Base-by-base conservation (phyloP, 768 basidiomycete genomes). In the Podaxis mareebaensis region DNA sequence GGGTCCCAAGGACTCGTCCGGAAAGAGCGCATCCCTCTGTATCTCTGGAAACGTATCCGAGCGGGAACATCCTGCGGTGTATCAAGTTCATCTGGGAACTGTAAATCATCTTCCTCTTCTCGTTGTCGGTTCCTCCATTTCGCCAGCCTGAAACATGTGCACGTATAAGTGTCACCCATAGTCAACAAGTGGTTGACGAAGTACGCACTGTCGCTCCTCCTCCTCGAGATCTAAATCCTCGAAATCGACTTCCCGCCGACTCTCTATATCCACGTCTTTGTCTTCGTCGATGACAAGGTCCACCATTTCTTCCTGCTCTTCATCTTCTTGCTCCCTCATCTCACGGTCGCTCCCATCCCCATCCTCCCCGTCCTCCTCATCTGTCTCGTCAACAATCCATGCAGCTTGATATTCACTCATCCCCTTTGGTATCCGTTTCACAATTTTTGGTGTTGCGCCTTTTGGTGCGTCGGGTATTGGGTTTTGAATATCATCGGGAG, bases 1-100 rank as follows among this genome's bases (percentile, higher is more conserved):
- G 96, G 89, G 73, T 99, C 97, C 97, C 96, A 99, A 40, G 93
- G 93, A 72, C 93, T 95, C 5, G 96, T 99, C 40, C 96, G 81
- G 82, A 99, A 93, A 13, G 92, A 95, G 53, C 88, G 87, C 76
- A 99, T 74, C 7, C 96, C 96, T 63, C 96, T 88, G 73, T 88
- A 99, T 53, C 96, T 85, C 69, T 94, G 93, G 78, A 99, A 99
- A 11, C 97, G 86, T 10, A 82, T 83, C 17, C 84, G 80, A 3
- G 96, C 96, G 1, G 92, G 77, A 10, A 89, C 77, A 61, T 98
- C 91, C 66, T 87, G 86, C 0, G 96, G 96, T 0, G 97, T 99
- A 69, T 99, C 96, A 11, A 96, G 83, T 74, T 99, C 96, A 70
- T 99, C 96, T 0, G 96, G 96, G 76, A 98, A 99, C n/a, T 84